Evolutionary conservation across 2,329 filamentous ascomycete species (phyloP), one percentile per base, ranked within the genome.

Genomic region (Coleophoma eucalyptorum): DNA sequence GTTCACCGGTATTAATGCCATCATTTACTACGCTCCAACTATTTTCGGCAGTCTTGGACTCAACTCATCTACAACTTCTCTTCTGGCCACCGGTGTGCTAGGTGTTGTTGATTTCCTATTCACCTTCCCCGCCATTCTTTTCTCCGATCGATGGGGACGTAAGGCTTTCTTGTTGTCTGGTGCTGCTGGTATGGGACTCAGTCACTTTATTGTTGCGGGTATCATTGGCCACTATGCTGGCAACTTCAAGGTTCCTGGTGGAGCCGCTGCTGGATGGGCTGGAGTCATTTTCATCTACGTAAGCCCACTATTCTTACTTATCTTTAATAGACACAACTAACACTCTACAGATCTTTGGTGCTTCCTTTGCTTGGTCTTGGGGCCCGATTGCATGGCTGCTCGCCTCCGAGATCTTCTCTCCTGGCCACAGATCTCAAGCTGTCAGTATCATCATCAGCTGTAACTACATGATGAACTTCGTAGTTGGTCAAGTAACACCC

Each of bases 351-450:
- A 49, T 63, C 12, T 62, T 60, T 32, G 53, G 53, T 52, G 55
- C 35, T 19, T 46, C 41, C 21, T 60, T 60, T 4, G 55, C 55
- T 15, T 56, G 54, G 26, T 50, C 55, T 12, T 48, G 56, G 56
- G 54, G 54, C 52, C 85, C 85, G 2, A 83, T 80, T 58, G 78
- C 82, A 0, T 89, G 86, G 86, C 86, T 87, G 54, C 73, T 90
- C 49, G 77, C 88, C 1, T 79, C 84, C 4, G 86, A 89, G 66
- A 80, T 90, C 43, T 90, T 83, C 81, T 86, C 86, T 0, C 69
- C 42, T n/a, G 42, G 20, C 15, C 42, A 44, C 42, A 12, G 42
- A 20, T 31, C 12, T 26, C 73, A 60, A 67, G 75, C 47, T 53
- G 73, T 55, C 60, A 70, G 11, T 33, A 49, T 44, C 20, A 49